A percentile compares a stretch with the other conserved stretches of the same genome.
Conservation (phyloP, 1,284 basidiomycete genomes). For the Cystobasidium slooffiae region DNA sequence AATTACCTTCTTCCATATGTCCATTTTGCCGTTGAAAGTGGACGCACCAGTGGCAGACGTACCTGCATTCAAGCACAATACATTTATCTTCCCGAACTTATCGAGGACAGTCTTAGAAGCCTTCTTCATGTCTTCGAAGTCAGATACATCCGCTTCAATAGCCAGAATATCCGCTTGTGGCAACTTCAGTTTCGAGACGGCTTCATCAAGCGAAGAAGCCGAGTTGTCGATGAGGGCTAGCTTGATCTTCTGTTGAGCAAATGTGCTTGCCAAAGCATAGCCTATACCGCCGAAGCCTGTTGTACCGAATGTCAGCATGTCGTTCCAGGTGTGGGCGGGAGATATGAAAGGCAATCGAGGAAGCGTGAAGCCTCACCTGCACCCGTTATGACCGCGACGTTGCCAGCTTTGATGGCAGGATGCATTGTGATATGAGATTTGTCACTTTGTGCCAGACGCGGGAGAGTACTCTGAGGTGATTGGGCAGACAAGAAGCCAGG, state of each 20-base stretch:
- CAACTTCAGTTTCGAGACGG: conserved; percentile 22
- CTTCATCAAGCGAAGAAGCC: conserved; percentile 25
- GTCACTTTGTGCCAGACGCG: too few relatives aligned
- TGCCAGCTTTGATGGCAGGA: conserved; percentile 45
- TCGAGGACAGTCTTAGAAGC: conserved; percentile 44
- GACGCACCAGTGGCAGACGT: conserved; percentile 9
- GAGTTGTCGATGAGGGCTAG: conserved; percentile 49
- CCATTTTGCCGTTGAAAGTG: conserved; percentile 43
- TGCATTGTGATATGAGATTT: conserved; percentile 21
- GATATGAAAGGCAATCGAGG: background rate
- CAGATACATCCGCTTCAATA: conserved; percentile 45
- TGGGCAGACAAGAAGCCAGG: too few relatives aligned
- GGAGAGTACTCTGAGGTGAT: too few relatives aligned
- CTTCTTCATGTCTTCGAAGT: conserved; percentile 39
- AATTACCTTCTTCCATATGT: conserved; percentile 45
- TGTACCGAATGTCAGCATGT: background rate
- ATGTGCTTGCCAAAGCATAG: conserved; percentile 43
- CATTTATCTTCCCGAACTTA: conserved; percentile 47
- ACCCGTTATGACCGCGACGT: conserved; percentile 49
- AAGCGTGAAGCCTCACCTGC: conserved; percentile 19
- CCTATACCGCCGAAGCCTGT: conserved; percentile 50
- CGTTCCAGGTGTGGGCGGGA: background rate
- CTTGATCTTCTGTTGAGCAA: conserved; percentile 42
- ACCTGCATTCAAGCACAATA: conserved; percentile 52
- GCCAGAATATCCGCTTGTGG: conserved; percentile 43